phyloP scores from a whole-genome alignment of 768 basidiomycete species.

The Pleurotus salmoneostramineus region DNA sequence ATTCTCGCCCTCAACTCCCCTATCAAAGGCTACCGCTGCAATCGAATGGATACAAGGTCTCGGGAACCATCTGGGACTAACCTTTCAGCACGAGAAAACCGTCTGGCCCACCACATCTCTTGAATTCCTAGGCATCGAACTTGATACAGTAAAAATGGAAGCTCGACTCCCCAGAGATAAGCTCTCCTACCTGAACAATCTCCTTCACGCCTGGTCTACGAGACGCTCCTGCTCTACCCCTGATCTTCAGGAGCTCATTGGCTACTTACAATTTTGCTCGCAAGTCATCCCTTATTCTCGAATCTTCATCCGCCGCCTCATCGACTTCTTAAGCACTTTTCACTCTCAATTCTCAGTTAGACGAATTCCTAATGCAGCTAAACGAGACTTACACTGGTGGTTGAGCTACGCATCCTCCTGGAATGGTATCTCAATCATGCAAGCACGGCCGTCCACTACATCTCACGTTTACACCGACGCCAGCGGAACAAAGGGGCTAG shows the following conservation, averaged over 20 bases:
- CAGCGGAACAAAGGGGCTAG: slow-evolving; percentile 24
- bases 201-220: neutral
- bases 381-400: slow-evolving; percentile 30
- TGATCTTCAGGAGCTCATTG: slow-evolving; percentile 12
- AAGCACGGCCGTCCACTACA: slow-evolving; percentile 6
- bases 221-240: neutral
- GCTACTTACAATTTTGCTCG: slow-evolving; percentile 12
- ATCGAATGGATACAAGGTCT: slow-evolving; percentile 26
- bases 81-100: slow-evolving; percentile 23
- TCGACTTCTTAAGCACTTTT: slow-evolving; percentile 23
- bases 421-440: slow-evolving; percentile 24
- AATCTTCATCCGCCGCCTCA: slow-evolving; percentile 12
- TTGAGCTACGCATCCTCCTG: slow-evolving; percentile 16
- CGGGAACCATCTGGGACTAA: slow-evolving; percentile 22
- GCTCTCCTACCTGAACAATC: slow-evolving; percentile 6
- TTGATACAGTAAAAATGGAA: neutral
- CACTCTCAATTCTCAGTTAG: slow-evolving; percentile 13
- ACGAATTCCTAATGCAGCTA: slow-evolving; percentile 17
- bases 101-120: slow-evolving; percentile 13
- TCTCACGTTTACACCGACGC: slow-evolving; percentile 26
- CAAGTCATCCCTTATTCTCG: slow-evolving; percentile 12
- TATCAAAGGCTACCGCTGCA: slow-evolving; percentile 9
- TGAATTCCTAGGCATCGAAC: neutral
- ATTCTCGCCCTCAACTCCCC: slow-evolving; percentile 13
- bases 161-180: slow-evolving; percentile 10